These are phyloP conservation scores for Camellia japonica DNA, from an alignment of 148 eudicot species.

Conservation along the genomic window DNA sequence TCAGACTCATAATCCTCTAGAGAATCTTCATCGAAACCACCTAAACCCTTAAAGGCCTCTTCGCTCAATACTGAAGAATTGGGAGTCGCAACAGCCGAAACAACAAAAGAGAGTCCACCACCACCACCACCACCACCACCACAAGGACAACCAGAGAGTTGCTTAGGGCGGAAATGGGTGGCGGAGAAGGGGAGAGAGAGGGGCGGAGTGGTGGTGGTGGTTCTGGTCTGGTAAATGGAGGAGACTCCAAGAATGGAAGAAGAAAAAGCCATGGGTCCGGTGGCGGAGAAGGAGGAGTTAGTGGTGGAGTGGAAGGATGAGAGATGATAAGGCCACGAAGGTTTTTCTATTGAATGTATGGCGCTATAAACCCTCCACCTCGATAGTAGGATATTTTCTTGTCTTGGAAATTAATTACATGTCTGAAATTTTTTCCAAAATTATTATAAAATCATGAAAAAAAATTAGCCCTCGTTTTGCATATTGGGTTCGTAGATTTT, in stretches of 20 bases:
- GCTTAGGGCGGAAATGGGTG: background rate
- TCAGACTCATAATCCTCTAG: slow-evolving; percentile 31
- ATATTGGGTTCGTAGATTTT: no score
- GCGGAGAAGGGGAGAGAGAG: slow-evolving; percentile 29
- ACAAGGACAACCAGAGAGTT: background rate
- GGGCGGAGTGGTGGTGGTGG: slow-evolving; percentile 26
- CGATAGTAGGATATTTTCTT: no score
- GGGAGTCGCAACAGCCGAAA: slow-evolving; percentile 61
- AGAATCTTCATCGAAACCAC: slow-evolving; percentile 38
- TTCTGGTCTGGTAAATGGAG: slow-evolving; percentile 49
- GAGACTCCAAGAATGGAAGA: slow-evolving; percentile 60
- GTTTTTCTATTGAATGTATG: no score
- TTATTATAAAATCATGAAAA: no score
- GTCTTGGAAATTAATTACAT: no score
- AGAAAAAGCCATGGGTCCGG: slow-evolving; percentile 51
- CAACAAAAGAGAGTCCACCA: slow-evolving; percentile 36
- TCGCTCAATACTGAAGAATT: slow-evolving; percentile 75
- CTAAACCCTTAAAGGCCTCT: slow-evolving; percentile 74
- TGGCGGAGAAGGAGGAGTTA: background rate
- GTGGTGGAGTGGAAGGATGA: no score
- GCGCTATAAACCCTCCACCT: no score
- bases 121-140: slow-evolving; percentile 5
- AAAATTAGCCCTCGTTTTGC: no score
- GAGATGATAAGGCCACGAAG: no score
- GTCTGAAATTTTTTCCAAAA: no score